Percentiles rank a stretch among this genome's conserved stretches.
Evolutionary conservation across 352 stramenopile genomes (phyloP).

Genomic region (Pythium brachiatum): DNA sequence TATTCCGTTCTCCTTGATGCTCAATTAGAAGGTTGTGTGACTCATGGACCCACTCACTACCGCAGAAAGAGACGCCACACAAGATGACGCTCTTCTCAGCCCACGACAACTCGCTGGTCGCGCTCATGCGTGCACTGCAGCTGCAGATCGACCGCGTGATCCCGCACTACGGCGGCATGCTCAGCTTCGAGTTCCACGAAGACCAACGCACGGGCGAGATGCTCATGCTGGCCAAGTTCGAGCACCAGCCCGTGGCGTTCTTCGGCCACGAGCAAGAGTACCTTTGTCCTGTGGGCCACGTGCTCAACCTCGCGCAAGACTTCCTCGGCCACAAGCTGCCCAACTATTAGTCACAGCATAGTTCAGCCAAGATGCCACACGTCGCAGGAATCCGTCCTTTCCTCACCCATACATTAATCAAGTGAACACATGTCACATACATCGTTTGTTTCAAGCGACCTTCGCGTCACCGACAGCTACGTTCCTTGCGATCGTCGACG

Average conservation of each 20-base stretch:
- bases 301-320: slow-evolving; percentile 40
- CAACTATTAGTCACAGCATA: not conserved
- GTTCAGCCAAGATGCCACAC: not conserved
- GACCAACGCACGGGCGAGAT: slow-evolving; percentile 40
- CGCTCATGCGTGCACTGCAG: slow-evolving; percentile 60
- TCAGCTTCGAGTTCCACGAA: slow-evolving; percentile 69
- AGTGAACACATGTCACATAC: slow-evolving; percentile 25
- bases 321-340: slow-evolving; percentile 40
- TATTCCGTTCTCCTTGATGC: slow-evolving; percentile 7
- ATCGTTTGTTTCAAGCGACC: slow-evolving; percentile 9
- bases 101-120: slow-evolving; percentile 81
- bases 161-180: slow-evolving; percentile 67
- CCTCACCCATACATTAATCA: not conserved
- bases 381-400: slow-evolving; percentile 6
- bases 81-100: slow-evolving; percentile 75
- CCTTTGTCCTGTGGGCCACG: slow-evolving; percentile 58
- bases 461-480: slow-evolving; percentile 23
- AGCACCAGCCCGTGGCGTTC: slow-evolving; percentile 48
- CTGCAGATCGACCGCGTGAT: slow-evolving; percentile 50
- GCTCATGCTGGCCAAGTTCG: slow-evolving; percentile 52
- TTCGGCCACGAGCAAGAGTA: slow-evolving; percentile 33
- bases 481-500: slow-evolving; percentile 2
- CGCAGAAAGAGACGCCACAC: slow-evolving; percentile 26
- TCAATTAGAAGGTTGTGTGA: not conserved
- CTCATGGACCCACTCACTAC: not conserved